Evolutionary conservation across 768 basidiomycete species (phyloP), one percentile per base, ranked within the genome.

Genomic region (Dendrothele bispora): DNA sequence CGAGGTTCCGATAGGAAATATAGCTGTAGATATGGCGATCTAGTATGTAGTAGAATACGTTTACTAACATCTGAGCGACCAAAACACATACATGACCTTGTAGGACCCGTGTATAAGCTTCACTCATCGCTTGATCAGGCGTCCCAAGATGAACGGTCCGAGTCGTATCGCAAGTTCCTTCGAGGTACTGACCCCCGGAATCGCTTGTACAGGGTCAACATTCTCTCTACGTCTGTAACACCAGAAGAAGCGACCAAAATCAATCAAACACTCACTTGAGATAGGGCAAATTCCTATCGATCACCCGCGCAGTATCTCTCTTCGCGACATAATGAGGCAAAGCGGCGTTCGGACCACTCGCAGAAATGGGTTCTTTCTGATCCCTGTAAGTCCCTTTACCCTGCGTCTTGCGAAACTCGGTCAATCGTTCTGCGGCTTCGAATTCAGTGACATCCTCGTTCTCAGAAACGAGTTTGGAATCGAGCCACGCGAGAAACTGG

Each of bases 81-180:
- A n/a, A 32, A 55, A 49, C 48, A 78, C 88, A 59, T 73, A 92
- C 91, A 70, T 99, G 95, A 7, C 95, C 95, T 68, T 99, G 95
- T 49, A 99, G 64, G 36, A 98, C 97, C 38, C 92, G 78, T 28
- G 95, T 99, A 67, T 84, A 99, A 1, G 95, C 92, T 55, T 94
- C 87, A 61, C 82, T 85, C 62, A 91, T 84, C 54, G 91, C 86
- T 15, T 73, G 50, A 14, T 85, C 82, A 5, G 90, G 88, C 14
- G 83, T 78, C 35, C 93, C 91, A 60, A 95, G 90, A 69, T 92
- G 89, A 26, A 91, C 67, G 1, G 89, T 90, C 39, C 88, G 79
- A 14, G 86, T 87, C 21, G 85, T 89, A 60, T 90, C 86, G 65
- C 85, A 88, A 7, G 95, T 98, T 4, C 92, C 94, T 58, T 98